A percentile compares a stretch with the other conserved stretches of the same genome.
These are phyloP conservation scores for Colletotrichum australisinense DNA, from an alignment of 2,329 filamentous ascomycete genomes.

Conservation along the genomic window DNA sequence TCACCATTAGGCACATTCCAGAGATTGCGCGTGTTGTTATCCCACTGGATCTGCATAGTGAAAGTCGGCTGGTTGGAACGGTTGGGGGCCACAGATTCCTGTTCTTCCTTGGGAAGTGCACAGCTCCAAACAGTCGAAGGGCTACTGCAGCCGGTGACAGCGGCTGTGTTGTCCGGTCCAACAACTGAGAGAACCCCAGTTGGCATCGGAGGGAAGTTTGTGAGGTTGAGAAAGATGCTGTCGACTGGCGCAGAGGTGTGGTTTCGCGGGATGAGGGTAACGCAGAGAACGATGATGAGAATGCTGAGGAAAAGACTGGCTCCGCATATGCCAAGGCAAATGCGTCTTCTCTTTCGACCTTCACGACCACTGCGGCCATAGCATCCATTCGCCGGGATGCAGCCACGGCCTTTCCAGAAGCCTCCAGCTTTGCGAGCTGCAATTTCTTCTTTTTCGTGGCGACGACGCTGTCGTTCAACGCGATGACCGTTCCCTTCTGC, in stretches of 20 bases:
- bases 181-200: conserved; percentile 85
- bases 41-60: conserved; percentile 80
- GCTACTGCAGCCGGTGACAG: conserved; percentile 76
- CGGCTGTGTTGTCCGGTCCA: conserved; percentile 73
- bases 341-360: conserved; percentile 70
- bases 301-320: conserved; percentile 66
- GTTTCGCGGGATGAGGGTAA: conserved; percentile 61
- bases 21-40: conserved; percentile 66
- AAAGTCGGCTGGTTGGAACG: conserved; percentile 80
- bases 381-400: conserved; percentile 71
- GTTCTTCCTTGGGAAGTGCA: conserved; percentile 81
- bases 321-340: conserved; percentile 65
- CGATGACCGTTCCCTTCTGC: conserved; percentile 55
- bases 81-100: conserved; percentile 72
- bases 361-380: conserved; percentile 73
- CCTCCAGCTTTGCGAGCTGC: conserved; percentile 67
- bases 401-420: conserved; percentile 74
- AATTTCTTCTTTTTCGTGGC: conserved; percentile 74
- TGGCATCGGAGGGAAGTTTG: conserved; percentile 86
- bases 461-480: conserved; percentile 63
- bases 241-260: conserved; percentile 39
- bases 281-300: conserved; percentile 67
- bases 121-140: conserved; percentile 88
- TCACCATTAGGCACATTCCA: conserved; percentile 60
- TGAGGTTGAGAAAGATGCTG: conserved; percentile 84